These are phyloP conservation scores for Fusarium robinianum DNA, from an alignment of 2,329 filamentous ascomycete species.

Conservation along the genomic window DNA sequence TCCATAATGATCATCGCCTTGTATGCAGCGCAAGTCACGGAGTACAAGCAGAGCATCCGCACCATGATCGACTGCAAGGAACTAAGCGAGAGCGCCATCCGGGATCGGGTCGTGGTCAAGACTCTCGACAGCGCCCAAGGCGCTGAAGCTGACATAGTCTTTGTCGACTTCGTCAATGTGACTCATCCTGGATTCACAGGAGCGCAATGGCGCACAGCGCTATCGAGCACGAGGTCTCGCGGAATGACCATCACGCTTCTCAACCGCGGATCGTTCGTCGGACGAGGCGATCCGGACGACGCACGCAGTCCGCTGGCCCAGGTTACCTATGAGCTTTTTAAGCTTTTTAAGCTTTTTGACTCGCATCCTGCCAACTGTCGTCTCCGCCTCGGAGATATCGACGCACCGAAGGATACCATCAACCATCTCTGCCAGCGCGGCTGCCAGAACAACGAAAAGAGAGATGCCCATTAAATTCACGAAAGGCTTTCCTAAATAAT, in stretches of 20 bases:
- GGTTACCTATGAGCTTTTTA: too few species aligned
- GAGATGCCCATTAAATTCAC: too few species aligned
- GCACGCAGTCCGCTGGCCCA: too few species aligned
- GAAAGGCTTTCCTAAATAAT: too few species aligned
- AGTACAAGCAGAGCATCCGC: background rate
- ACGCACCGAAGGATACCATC: too few species aligned
- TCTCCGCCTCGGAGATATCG: too few species aligned
- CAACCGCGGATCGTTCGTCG: background rate
- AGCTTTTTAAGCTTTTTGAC: too few species aligned
- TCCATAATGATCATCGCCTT: background rate
- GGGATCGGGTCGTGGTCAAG: background rate
- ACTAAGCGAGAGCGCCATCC: background rate
- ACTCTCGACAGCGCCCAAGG: background rate
- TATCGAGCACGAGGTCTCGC: background rate
- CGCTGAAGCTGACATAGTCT: background rate
- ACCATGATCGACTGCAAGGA: background rate
- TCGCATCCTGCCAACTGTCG: too few species aligned
- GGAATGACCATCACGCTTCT: background rate
- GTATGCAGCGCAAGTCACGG: background rate
- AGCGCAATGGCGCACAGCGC: background rate
- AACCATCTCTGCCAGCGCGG: too few species aligned
- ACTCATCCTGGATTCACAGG: background rate
- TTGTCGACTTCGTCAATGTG: background rate
- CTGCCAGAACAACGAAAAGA: too few species aligned
- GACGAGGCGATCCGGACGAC: too few species aligned